Base-by-base conservation (phyloP, 306 rosid genomes). In the Fragaria iinumae region DNA sequence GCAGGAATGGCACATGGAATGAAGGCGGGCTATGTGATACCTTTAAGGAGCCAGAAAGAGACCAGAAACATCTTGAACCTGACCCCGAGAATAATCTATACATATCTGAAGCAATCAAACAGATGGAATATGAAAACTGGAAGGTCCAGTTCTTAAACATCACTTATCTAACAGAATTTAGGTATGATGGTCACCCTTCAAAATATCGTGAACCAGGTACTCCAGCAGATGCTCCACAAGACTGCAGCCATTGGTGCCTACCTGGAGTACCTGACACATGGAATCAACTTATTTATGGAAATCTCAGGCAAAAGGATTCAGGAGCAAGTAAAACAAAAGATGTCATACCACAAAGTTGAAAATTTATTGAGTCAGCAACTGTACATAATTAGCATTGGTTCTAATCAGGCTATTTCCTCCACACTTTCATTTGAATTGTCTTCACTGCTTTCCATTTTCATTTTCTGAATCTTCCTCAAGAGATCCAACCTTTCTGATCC, bases 251-350 rank as follows among this genome's bases (percentile, higher is more conserved):
- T 75, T 92, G 98, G 99, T 96, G 99, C 83, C 87, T 92, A 72
- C 98, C 98, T 20, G 98, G 99, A 80, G 88, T 96, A 76, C 99
- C 99, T 25, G 99, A 92, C 89, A 92, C 97, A 48, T 91, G 99
- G 99, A 96, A 96, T 73, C 85, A 90, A 77, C 87, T 91, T 81
- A 85, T 92, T 78, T 92, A 96, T 75, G 97, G 87, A 8, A 79
- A 89, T 32, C 84, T 95, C 81, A 86, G 74, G 83, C 93, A 13
- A 86, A 80, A 76, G 86, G 85, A 69, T 90, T 83, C 76, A 83
- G 88, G 65, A 80, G 73, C 80, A 82, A 78, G 68, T 81, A 80
- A 64, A 62, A 69, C 73, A 71, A 32, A 52, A 23, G 69, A 80
- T 52, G 25, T 74, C 12, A 74, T 78, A 78, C 81, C 83, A 64